Conservation (phyloP, 495 filamentous ascomycete species). For the Aspergillus funiculosus region DNA sequence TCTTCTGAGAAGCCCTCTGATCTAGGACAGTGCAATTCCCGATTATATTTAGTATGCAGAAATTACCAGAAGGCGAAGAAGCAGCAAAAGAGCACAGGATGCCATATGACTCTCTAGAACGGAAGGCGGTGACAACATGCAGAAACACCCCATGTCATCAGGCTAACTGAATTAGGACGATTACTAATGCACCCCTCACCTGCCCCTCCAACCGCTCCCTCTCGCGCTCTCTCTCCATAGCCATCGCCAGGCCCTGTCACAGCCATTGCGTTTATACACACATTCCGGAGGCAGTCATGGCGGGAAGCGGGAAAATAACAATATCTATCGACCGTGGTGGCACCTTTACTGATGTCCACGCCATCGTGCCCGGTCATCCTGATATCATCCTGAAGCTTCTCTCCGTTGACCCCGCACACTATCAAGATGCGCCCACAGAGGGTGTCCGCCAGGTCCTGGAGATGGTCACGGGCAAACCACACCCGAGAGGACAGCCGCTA, state of each 20-base stretch:
- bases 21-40: no score
- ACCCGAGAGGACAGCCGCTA: slow-evolving; percentile 73
- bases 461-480: slow-evolving; percentile 66
- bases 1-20: no score
- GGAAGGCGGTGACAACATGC: no score
- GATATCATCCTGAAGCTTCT: slow-evolving; percentile 83
- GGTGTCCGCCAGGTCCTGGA: slow-evolving; percentile 88
- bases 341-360: slow-evolving; percentile 61
- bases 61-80: no score
- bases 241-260: background rate
- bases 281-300: background rate
- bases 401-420: slow-evolving; percentile 85
- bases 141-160: no score
- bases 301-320: slow-evolving; percentile 8
- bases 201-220: no score
- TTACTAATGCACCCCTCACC: no score
- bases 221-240: background rate
- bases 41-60: no score
- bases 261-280: background rate
- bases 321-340: slow-evolving; percentile 51
- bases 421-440: slow-evolving; percentile 82
- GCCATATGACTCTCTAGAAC: no score
- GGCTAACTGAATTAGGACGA: no score
- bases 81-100: no score
- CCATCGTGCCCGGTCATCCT: slow-evolving; percentile 49